Conservation (phyloP, 2,329 filamentous ascomycete species). For the Monosporascus sp. region DNA sequence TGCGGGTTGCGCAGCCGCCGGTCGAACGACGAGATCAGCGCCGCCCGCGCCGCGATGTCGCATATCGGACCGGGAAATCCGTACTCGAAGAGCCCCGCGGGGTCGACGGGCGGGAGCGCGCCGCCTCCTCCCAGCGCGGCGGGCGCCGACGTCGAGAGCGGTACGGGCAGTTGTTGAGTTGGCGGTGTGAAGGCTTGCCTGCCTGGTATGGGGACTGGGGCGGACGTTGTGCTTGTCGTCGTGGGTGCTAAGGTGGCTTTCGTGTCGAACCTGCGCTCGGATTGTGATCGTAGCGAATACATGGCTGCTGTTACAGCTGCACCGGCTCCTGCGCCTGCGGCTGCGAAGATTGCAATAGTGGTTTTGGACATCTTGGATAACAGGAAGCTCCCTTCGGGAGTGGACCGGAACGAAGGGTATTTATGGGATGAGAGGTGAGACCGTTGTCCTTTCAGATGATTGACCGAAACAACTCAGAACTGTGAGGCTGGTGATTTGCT, state of each 20-base stretch:
- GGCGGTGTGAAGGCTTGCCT: conserved; percentile 47
- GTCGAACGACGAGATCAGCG: conserved; percentile 84
- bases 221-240: conserved; percentile 26
- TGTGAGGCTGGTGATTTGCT: conserved; percentile 5
- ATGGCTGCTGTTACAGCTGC: conserved; percentile 69
- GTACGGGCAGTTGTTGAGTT: conserved; percentile 25
- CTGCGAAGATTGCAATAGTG: conserved; percentile 70
- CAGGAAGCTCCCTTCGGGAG: conserved; percentile 7
- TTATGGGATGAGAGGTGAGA: conserved; percentile 13
- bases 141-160: conserved; percentile 25
- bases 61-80: conserved; percentile 88
- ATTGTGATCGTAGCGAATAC: conserved; percentile 50
- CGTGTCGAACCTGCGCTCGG: conserved; percentile 34
- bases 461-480: background rate
- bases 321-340: conserved; percentile 70
- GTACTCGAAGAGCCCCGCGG: conserved; percentile 73
- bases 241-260: conserved; percentile 33
- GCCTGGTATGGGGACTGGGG: conserved; percentile 46
- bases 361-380: conserved; percentile 66
- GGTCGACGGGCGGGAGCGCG: conserved; percentile 55
- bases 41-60: conserved; percentile 72
- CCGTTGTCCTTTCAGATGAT: background rate
- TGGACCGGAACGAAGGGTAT: conserved; percentile 6
- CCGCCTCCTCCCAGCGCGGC: conserved; percentile 25
- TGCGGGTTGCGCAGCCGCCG: conserved; percentile 84